Conservation (phyloP, 2,329 filamentous ascomycete genomes). For the Talaromyces sp. region DNA sequence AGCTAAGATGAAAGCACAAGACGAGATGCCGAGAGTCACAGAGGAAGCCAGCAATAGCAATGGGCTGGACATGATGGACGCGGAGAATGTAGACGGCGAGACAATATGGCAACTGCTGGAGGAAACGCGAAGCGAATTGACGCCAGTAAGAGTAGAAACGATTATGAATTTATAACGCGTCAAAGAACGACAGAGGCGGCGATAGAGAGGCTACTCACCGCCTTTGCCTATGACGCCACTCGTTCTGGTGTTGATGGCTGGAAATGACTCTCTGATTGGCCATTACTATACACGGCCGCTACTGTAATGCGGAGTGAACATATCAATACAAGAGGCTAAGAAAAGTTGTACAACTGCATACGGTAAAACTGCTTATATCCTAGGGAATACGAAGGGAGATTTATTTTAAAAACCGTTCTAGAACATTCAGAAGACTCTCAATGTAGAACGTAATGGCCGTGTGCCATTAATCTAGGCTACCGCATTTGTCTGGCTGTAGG, state of each 20-base stretch:
- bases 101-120: no score
- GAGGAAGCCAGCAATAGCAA: no score
- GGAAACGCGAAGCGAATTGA: no score
- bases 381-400: background rate
- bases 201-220: background rate
- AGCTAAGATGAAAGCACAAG: no score
- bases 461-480: background rate
- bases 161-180: no score
- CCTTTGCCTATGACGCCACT: conserved; percentile 34
- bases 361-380: background rate
- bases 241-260: background rate
- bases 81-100: no score
- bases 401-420: background rate
- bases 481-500: background rate
- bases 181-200: no score
- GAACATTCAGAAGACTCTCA: background rate
- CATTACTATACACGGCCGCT: conserved; percentile 70
- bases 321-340: conserved; percentile 12
- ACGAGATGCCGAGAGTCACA: no score
- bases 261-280: conserved; percentile 36
- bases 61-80: no score
- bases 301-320: conserved; percentile 55
- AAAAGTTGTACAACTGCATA: background rate
- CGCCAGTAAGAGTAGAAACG: no score
- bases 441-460: background rate